Conservation (phyloP, 2,329 filamentous ascomycete genomes). For the Fusarium sp. region DNA sequence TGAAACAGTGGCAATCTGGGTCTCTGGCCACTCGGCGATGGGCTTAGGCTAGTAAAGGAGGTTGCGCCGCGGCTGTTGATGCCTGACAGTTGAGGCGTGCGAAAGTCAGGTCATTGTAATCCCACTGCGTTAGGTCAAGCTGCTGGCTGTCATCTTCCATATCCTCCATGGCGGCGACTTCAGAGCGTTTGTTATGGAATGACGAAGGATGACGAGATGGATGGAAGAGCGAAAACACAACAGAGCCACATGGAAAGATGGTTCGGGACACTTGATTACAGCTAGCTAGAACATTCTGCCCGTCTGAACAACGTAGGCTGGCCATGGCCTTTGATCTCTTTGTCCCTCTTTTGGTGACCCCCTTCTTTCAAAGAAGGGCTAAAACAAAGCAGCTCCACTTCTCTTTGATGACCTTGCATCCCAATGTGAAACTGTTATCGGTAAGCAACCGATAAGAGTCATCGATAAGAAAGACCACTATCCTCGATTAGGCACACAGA, state of each 20-base stretch:
- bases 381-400: no score
- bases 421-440: background rate
- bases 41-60: no score
- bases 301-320: background rate
- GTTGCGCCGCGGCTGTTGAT: background rate
- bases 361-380: no score
- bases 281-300: background rate
- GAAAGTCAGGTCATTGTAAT: background rate
- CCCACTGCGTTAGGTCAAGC: background rate
- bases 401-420: background rate
- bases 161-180: background rate
- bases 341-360: background rate
- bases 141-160: background rate
- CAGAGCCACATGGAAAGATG: background rate
- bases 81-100: background rate
- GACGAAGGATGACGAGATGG: background rate
- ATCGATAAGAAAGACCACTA: no score
- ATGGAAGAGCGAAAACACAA: background rate
- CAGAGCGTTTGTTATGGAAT: background rate
- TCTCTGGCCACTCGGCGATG: background rate
- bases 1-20: conserved; percentile 18
- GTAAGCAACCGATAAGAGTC: no score
- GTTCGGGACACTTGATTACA: background rate
- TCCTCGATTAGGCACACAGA: no score
- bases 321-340: background rate